A percentile compares a stretch with the other conserved stretches of the same genome.
Conservation (phyloP, 78 protist species). For the Dictyostelium firmibasis region DNA sequence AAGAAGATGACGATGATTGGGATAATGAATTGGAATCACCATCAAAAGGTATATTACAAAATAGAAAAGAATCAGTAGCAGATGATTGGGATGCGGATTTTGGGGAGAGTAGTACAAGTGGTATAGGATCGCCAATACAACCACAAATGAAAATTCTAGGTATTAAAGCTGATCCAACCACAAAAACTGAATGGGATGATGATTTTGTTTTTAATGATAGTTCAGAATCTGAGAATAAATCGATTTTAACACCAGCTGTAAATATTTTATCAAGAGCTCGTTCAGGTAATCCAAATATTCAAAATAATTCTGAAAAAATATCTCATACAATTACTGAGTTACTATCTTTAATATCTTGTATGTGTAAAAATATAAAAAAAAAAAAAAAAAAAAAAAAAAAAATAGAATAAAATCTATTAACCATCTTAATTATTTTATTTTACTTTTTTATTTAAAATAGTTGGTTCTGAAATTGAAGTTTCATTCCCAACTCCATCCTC, state of each 20-base stretch:
- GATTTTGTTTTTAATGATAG: constrained; percentile 79
- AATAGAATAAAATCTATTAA: not conserved
- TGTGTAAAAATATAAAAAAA: not conserved
- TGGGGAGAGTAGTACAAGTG: not conserved
- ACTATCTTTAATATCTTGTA: constrained; percentile 7
- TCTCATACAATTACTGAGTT: constrained; percentile 46
- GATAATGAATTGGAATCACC: constrained; percentile 43
- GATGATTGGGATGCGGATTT: constrained; percentile 55
- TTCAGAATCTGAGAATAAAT: constrained; percentile 56
- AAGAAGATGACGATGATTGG: constrained; percentile 67
- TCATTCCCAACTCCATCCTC: not conserved
- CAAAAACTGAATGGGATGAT: constrained; percentile 77
- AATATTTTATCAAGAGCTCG: constrained; percentile 55
- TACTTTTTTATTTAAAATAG: not conserved
- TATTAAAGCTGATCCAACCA: constrained; percentile 75
- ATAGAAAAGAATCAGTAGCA: constrained; percentile 30
- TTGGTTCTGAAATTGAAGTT: not conserved
- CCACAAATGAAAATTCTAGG: constrained; percentile 78
- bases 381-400: not conserved
- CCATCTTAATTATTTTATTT: not conserved
- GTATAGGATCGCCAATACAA: not conserved
- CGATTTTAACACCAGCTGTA: constrained; percentile 21
- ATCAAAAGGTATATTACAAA: constrained; percentile 27
- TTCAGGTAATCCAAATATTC: constrained; percentile 38
- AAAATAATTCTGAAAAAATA: constrained; percentile 10